These are phyloP conservation scores for Jatropha podagrica DNA, from an alignment of 441 rosid genomes.

Conservation along the genomic window DNA sequence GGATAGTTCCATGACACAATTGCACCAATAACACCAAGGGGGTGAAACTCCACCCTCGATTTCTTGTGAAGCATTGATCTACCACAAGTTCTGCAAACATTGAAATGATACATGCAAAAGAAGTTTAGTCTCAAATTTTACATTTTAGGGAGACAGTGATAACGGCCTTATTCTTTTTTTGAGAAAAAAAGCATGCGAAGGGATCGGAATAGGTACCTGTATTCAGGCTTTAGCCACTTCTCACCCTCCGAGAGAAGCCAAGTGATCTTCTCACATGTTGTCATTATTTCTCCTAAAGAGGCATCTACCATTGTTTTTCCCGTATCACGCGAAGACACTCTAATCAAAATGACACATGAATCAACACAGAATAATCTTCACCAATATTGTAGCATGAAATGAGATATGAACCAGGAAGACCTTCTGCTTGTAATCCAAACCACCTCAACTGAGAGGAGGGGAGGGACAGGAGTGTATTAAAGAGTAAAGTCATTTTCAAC, in stretches of 20 bases:
- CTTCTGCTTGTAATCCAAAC: background rate
- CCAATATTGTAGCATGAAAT: slow-evolving; percentile 9
- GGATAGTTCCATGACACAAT: slow-evolving; percentile 99
- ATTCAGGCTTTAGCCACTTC: slow-evolving; percentile 94
- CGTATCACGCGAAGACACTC: slow-evolving; percentile 97
- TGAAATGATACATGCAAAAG: slow-evolving; percentile 11
- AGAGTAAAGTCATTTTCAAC: background rate
- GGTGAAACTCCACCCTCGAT: slow-evolving; percentile 90
- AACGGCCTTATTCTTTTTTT: background rate
- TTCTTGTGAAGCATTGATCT: slow-evolving; percentile 94
- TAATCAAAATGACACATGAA: slow-evolving; percentile 32
- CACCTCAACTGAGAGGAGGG: background rate
- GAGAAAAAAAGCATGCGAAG: background rate
- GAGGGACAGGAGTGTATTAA: background rate
- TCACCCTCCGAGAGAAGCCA: slow-evolving; percentile 99
- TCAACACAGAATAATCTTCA: slow-evolving; percentile 11
- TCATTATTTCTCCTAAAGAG: slow-evolving; percentile 97
- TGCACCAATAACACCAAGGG: slow-evolving; percentile 97
- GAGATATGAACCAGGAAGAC: slow-evolving; percentile 12
- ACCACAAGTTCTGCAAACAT: slow-evolving; percentile 72
- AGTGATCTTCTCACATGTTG: slow-evolving; percentile 97
- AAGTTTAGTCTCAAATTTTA: background rate
- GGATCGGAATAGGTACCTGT: slow-evolving; percentile 42
- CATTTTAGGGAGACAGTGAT: background rate
- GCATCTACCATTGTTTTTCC: slow-evolving; percentile 99